phyloP scores from a whole-genome alignment of 116 monocot genomes.

The Iris pallida region DNA sequence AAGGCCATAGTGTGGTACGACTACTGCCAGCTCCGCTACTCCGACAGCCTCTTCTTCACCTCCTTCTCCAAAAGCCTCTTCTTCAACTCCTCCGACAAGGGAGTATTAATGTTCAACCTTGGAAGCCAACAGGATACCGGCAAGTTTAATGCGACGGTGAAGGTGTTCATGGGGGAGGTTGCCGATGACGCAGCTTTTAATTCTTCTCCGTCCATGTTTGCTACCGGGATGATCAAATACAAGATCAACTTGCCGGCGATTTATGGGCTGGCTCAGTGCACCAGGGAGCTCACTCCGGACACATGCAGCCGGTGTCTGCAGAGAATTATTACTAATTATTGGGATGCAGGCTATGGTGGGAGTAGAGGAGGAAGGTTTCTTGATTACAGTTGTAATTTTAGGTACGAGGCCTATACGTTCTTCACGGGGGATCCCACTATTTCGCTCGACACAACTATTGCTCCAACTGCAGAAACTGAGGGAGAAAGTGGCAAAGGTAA shows the following conservation, averaged over 20 bases:
- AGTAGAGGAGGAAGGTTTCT: no score
- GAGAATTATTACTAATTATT: no score
- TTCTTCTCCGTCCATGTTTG: neutral
- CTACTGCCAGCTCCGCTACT: slow-evolving; percentile 14
- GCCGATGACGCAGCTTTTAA: neutral
- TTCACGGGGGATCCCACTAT: no score
- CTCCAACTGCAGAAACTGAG: no score
- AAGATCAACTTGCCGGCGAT: neutral
- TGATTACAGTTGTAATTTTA: no score
- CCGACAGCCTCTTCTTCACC: slow-evolving; percentile 1
- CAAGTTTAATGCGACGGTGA: neutral
- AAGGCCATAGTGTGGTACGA: slow-evolving; percentile 9
- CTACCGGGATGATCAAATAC: neutral
- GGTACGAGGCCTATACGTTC: no score
- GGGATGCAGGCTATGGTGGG: no score
- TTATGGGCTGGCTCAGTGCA: slow-evolving; percentile 15
- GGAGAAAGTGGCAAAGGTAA: no score
- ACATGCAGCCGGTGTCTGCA: slow-evolving; percentile 4
- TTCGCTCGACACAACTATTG: no score
- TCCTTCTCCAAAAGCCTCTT: neutral
- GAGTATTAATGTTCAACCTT: neutral
- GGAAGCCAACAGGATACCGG: neutral
- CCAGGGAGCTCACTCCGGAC: slow-evolving; percentile 6
- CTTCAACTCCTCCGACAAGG: neutral
- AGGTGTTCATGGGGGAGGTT: neutral